These are phyloP conservation scores for Kluyveromyces siamensis DNA, from an alignment of 805 yeast species.

Conservation along the genomic window DNA sequence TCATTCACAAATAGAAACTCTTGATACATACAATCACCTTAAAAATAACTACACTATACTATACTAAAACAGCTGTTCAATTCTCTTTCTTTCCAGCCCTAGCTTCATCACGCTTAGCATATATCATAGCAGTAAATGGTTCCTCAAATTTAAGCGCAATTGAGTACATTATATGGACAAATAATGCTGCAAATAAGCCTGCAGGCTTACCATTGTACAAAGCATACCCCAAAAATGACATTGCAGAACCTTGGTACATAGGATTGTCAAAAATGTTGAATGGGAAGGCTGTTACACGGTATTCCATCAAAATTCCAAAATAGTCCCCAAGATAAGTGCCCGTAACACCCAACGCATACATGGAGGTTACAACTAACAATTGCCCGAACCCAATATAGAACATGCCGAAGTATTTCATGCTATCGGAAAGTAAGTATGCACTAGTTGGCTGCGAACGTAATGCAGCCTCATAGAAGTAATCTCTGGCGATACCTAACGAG, in stretches of 20 bases:
- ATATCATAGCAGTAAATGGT: constrained; percentile 89
- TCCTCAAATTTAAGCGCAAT: constrained; percentile 86
- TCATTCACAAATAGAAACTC: too few species aligned
- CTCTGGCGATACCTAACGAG: constrained; percentile 76
- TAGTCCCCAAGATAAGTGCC: constrained; percentile 97
- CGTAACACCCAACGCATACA: constrained; percentile 89
- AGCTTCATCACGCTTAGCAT: constrained; percentile 57
- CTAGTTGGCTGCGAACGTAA: constrained; percentile 63
- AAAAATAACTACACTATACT: too few species aligned
- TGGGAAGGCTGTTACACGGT: constrained; percentile 87
- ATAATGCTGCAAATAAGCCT: constrained; percentile 61
- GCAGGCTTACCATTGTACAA: constrained; percentile 85
- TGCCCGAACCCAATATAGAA: constrained; percentile 60
- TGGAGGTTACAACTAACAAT: constrained; percentile 68
- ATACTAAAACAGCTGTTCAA: neutral
- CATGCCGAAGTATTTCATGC: constrained; percentile 44
- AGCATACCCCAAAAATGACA: constrained; percentile 86
- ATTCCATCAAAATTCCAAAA: constrained; percentile 89
- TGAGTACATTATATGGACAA: constrained; percentile 75
- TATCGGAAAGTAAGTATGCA: constrained; percentile 36
- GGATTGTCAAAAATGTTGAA: constrained; percentile 88
- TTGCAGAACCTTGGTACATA: constrained; percentile 90
- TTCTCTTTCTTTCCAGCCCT: constrained; percentile 8
- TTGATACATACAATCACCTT: too few species aligned
- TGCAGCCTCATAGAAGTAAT: constrained; percentile 63